Evolutionary conservation across 768 basidiomycete species (phyloP).

Genomic region (Amyloporia xantha): DNA sequence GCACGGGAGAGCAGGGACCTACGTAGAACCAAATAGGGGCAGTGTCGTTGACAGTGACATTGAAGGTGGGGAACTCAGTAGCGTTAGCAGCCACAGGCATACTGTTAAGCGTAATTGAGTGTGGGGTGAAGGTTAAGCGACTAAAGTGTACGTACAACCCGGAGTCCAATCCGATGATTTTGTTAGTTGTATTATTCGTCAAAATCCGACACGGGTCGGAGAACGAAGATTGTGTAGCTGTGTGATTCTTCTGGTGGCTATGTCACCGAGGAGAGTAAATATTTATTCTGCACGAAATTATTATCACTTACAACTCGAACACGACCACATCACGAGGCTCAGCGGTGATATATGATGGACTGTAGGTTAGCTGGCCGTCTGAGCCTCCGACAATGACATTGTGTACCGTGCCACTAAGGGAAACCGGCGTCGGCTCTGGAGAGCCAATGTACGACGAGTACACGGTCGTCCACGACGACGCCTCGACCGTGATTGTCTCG

Average conservation of each 20-base stretch:
- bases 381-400: constrained; percentile 50
- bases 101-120: constrained; percentile 13
- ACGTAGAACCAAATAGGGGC: constrained; percentile 53
- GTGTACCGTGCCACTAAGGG: constrained; percentile 40
- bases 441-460: constrained; percentile 52
- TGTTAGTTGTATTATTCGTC: constrained; percentile 25
- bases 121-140: background rate
- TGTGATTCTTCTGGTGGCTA: constrained; percentile 64
- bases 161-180: constrained; percentile 45
- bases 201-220: constrained; percentile 48
- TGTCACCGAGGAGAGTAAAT: background rate
- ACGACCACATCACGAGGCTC: constrained; percentile 46
- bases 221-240: constrained; percentile 58
- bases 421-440: constrained; percentile 46
- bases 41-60: constrained; percentile 51
- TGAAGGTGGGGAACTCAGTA: constrained; percentile 49
- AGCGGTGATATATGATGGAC: constrained; percentile 44
- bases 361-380: constrained; percentile 38
- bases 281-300: too few relatives aligned
- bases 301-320: constrained; percentile 51
- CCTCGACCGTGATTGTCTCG: constrained; percentile 32
- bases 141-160: constrained; percentile 50
- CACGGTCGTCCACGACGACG: constrained; percentile 47
- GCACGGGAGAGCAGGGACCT: constrained; percentile 20
- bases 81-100: constrained; percentile 35